A percentile compares a stretch with the other conserved stretches of the same genome.
Conservation (phyloP, 495 filamentous ascomycete species). For the Xylaria curta region DNA sequence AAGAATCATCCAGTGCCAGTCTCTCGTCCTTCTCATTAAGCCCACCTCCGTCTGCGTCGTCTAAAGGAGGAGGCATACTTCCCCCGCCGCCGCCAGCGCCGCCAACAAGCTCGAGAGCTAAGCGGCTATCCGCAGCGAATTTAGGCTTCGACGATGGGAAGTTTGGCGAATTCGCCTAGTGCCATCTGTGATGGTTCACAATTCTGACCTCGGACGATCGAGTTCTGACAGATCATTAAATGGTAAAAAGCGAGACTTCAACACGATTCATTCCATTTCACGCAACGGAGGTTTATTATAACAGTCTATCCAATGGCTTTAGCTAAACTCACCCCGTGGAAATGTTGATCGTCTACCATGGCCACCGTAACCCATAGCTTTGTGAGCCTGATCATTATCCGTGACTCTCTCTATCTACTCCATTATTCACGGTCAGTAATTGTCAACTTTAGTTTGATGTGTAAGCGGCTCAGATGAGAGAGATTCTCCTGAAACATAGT, state of each 20-base stretch:
- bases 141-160: slow-evolving; percentile 71
- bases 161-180: slow-evolving; percentile 68
- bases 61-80: slow-evolving; percentile 46
- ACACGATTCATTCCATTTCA: slow-evolving; percentile 4
- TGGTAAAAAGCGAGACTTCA: slow-evolving; percentile 16
- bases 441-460: not conserved
- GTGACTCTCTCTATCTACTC: not conserved
- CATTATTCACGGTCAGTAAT: not conserved
- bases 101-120: slow-evolving; percentile 50
- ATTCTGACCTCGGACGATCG: not conserved
- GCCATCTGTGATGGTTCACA: slow-evolving; percentile 11
- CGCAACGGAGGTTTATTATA: slow-evolving; percentile 9
- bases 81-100: slow-evolving; percentile 68
- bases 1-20: slow-evolving; percentile 31
- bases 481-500: not conserved
- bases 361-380: not conserved
- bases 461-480: not conserved
- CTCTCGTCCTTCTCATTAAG: slow-evolving; percentile 59
- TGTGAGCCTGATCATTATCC: not conserved
- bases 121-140: slow-evolving; percentile 58
- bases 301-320: slow-evolving; percentile 19
- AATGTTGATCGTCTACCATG: not conserved
- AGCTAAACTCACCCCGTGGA: not conserved
- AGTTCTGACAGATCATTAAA: not conserved
- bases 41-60: slow-evolving; percentile 51